Base-by-base conservation (phyloP, 2,329 filamentous ascomycete species). In the Talaromyces verruculosus region DNA sequence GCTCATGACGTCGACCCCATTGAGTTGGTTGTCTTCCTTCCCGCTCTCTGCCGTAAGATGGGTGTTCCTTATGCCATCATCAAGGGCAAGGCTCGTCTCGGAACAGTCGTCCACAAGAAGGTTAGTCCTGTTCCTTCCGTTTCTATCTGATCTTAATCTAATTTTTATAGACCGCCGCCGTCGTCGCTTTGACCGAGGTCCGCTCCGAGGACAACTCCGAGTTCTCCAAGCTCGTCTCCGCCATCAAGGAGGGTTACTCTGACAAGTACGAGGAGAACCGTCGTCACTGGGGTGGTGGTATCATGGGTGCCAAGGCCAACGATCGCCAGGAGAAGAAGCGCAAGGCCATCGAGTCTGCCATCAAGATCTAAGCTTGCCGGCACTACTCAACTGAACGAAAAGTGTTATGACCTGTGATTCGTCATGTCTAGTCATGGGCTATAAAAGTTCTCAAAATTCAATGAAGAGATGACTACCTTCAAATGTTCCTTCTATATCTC, bases 61-160 rank as follows among this genome's bases (percentile, higher is more conserved):
- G 96, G 96, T 85, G 90, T 97, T 76, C 95, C 96, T 72, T 99
- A 98, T 83, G 95, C 93, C 80, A 98, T 99, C 76, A 89, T 99
- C 81, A 99, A 99, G 92, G 95, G 95, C 86, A 99, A 99, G 91
- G 95, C 95, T 74, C 90, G 95, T 85, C 92, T 99, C 77, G 95
- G 95, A 76, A 98, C 95, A 69, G 94, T 99, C 75, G 94, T 99
- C 73, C 94, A 99, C 91, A 97, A 99, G 91, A 99, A 99, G 90
- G 91, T 93, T 77, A 69, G 83, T 72, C 53, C 37, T 61, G 25
- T 33, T 49, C 15, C 17, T n/a, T 25, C 11, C 11, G 15, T 19
- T 3, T 25, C 5, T 19, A 45, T 10, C 45, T 61, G 11, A 61
- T 53, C 13, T 10, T 15, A 1, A 5, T 25, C 41, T 53, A 33